Evolutionary conservation across 192 early-diverging fungal genomes (phyloP), one percentile per base, ranked within the genome.

Genomic region (Linnemannia hyalina): DNA sequence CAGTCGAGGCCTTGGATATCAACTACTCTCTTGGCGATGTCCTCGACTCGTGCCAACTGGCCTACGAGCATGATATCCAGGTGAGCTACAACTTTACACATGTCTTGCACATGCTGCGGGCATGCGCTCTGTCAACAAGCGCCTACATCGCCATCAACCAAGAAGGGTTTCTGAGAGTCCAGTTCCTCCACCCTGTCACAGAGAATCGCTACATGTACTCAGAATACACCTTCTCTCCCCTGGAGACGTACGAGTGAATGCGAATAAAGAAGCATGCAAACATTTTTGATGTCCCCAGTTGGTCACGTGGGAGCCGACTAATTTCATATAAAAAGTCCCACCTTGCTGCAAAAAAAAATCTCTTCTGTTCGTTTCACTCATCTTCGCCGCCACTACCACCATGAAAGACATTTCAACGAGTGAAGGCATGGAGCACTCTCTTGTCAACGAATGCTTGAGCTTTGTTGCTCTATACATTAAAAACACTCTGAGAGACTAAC

Each of bases 1-100:
- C 84, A 0, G 77, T 86, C n/a, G 84, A 86, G 35, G 81, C 77
- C 32, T 47, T 86, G 49, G 84, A 86, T 68, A 80, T 86, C 44
- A 86, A 86, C 68, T 86, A 86, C n/a, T 86, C 84, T 3, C 74
- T 74, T 44, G 84, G 84, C 22, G 84, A 86, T 70, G 84, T 86
- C 29, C 68, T 86, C 13, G 79, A 86, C 41, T 70, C 79, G 3
- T 86, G 80, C 60, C 52, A 70, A 1, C 80, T 77, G 46, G 70
- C 57, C 1, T 81, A 78, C 23, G 54, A 80, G 8, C 74, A 68
- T 0, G 79, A 79, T 2, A 78, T 77, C 3, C 79, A 86, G 38
- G 70, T 74, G 40, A 86, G 84, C 57, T 86, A 86, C 35, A 86
- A 81, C 35, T 86, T 86, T 54, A 52, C 57, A 8, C 84, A 86